Evolutionary conservation across 1,139 yeast genomes (phyloP).

Genomic region (Suhomyces wounanorum): DNA sequence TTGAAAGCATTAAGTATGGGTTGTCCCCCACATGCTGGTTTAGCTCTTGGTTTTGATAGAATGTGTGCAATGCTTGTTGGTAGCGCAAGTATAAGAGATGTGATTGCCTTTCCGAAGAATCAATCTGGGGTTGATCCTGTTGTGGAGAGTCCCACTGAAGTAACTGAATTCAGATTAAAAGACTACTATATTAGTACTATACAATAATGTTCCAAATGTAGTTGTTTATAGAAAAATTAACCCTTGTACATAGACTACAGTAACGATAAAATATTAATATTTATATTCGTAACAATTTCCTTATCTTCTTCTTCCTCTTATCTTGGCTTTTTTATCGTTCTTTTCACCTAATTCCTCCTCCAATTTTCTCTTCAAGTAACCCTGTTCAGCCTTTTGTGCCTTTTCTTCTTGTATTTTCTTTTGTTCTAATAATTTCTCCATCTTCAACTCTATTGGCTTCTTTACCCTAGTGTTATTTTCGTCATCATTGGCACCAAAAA

Average conservation of each 20-base stretch:
- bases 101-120: slow-evolving; percentile 94
- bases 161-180: slow-evolving; percentile 49
- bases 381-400: slow-evolving; percentile 16
- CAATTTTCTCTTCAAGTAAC: slow-evolving; percentile 20
- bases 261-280: slow-evolving; percentile 9
- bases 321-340: slow-evolving; percentile 6
- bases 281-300: slow-evolving; percentile 1
- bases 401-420: slow-evolving; percentile 32
- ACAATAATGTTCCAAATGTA: not conserved
- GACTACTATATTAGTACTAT: slow-evolving; percentile 46
- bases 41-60: slow-evolving; percentile 93
- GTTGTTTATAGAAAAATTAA: not conserved
- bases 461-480: slow-evolving; percentile 24
- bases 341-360: slow-evolving; percentile 17
- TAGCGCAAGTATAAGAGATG: slow-evolving; percentile 78
- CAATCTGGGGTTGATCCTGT: slow-evolving; percentile 86
- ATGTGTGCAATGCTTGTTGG: slow-evolving; percentile 88
- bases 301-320: slow-evolving; percentile 14
- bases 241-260: slow-evolving; percentile 6
- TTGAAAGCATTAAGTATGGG: slow-evolving; percentile 82
- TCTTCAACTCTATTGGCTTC: slow-evolving; percentile 47
- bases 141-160: slow-evolving; percentile 79
- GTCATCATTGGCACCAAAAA: slow-evolving; percentile 30
- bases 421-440: slow-evolving; percentile 43
- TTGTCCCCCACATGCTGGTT: slow-evolving; percentile 98